Conservation (phyloP, 2,329 filamentous ascomycete species). For the Alternaria arbusti region DNA sequence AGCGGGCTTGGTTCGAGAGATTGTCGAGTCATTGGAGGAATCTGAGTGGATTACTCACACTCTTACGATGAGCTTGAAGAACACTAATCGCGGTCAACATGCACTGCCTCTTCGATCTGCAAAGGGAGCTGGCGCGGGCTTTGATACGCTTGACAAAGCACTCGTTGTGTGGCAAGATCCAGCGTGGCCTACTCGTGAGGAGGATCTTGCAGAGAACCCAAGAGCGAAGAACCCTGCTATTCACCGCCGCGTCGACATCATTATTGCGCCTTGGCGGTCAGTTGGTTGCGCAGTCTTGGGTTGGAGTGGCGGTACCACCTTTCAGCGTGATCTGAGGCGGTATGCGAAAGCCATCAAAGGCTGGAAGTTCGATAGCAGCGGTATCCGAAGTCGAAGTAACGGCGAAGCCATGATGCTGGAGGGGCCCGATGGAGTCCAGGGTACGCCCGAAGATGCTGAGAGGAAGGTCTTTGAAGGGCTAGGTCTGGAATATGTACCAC, state of each 20-base stretch:
- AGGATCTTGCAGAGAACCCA: conserved; percentile 43
- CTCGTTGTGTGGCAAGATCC: conserved; percentile 90
- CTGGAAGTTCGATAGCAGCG: conserved; percentile 92
- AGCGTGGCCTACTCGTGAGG: conserved; percentile 46
- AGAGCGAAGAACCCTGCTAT: conserved; percentile 69
- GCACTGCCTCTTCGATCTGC: conserved; percentile 61
- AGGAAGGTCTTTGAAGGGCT: conserved; percentile 78
- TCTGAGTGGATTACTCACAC: conserved; percentile 80
- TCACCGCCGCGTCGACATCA: conserved; percentile 90
- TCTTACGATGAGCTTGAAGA: conserved; percentile 71
- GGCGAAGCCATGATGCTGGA: conserved; percentile 77
- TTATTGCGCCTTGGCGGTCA: conserved; percentile 86
- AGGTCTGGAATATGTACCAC: conserved; percentile 60
- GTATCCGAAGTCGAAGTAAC: conserved; percentile 71
- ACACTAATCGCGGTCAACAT: conserved; percentile 74
- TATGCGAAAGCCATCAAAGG: conserved; percentile 75
- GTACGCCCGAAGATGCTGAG: conserved; percentile 74
- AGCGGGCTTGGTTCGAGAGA: conserved; percentile 69
- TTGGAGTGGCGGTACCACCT: conserved; percentile 89
- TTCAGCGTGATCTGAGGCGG: conserved; percentile 81
- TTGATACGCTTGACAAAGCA: conserved; percentile 90
- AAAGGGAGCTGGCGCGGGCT: conserved; percentile 62
- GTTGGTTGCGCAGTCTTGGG: conserved; percentile 86
- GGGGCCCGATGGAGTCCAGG: conserved; percentile 52
- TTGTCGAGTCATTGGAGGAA: conserved; percentile 74